Evolutionary conservation across 306 rosid species (phyloP).

Genomic region (Quercus rubra): DNA sequence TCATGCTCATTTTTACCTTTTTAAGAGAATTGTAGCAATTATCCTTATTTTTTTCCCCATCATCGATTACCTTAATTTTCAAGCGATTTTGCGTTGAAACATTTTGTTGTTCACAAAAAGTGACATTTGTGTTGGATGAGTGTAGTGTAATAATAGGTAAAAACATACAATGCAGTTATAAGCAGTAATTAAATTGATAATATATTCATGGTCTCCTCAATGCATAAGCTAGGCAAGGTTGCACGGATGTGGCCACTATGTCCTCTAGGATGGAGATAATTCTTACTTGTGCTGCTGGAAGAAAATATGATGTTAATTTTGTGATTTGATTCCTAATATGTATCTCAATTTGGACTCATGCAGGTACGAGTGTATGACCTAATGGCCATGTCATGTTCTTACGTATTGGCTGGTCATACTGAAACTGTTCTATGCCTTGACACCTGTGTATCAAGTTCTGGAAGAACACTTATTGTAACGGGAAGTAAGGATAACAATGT

Average conservation of each 20-base stretch:
- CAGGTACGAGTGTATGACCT: constrained; percentile 92
- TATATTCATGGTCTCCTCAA: not conserved
- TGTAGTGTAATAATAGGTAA: not conserved
- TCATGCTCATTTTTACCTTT: not conserved
- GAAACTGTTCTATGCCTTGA: constrained; percentile 80
- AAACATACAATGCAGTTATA: not conserved
- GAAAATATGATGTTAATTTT: not conserved
- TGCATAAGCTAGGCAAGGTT: not conserved
- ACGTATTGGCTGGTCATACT: constrained; percentile 83
- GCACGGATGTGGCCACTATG: not conserved
- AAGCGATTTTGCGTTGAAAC: not conserved
- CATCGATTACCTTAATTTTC: not conserved
- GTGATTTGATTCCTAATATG: constrained; percentile 11
- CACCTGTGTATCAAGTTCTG: constrained; percentile 78
- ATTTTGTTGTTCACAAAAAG: not conserved
- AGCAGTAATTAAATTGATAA: not conserved
- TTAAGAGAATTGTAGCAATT: not conserved
- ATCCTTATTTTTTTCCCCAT: not conserved
- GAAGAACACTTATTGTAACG: constrained; percentile 63
- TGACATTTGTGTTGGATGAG: not conserved
- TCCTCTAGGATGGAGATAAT: not conserved
- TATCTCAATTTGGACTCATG: constrained; percentile 35
- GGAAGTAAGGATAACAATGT: constrained; percentile 95
- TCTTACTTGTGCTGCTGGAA: not conserved
- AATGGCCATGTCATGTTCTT: constrained; percentile 85